Evolutionary conservation across 768 basidiomycete species (phyloP), one percentile per base, ranked within the genome.

Genomic region (Macrolepiota dolichaula): DNA sequence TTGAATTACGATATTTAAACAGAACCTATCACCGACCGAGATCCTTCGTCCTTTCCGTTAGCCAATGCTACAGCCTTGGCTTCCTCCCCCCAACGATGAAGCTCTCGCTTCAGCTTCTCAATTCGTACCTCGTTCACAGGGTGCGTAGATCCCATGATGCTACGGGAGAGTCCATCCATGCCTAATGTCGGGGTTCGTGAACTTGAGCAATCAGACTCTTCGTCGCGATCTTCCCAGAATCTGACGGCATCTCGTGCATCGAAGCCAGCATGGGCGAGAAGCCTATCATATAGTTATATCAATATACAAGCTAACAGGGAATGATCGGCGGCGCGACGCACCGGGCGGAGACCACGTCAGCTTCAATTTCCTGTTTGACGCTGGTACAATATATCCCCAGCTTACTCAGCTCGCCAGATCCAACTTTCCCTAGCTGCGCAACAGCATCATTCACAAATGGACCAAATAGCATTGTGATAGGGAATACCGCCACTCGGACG

Each of bases 401-500:
- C 71, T 86, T 89, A 52, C 80, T 77, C 40, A 96, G 78, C 68
- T 96, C 89, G 2, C 86, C 85, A 11, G 88, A 86, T 2, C 91
- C 88, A 1, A 90, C 81, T 69, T 87, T 88, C 25, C 92, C 88
- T 56, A 94, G 67, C 55, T 91, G 85, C 0, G 88, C 92, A 25
- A 98, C 82, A 2, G 93, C 95, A 67, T 99, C 96, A 69, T 96
- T 96, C 61, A 98, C 86, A 71, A 98, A 97, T 1, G 96, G 96
- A 0, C 96, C 96, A 59, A 98, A 86, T 9, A 95, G 68, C 89
- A 92, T 94, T 3, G 93, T 97, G 52, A 95, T 68, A 0, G 95
- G 95, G 73, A 95, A 98, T 13, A 95, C 74, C 35, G 94, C 70
- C 2, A 93, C 87, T 44, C 95, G 81, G 24, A 89, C 68, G 22